Evolutionary conservation across 192 early-diverging fungal species (phyloP), one percentile per base, ranked within the genome.

Genomic region (Entrophospora sp.): DNA sequence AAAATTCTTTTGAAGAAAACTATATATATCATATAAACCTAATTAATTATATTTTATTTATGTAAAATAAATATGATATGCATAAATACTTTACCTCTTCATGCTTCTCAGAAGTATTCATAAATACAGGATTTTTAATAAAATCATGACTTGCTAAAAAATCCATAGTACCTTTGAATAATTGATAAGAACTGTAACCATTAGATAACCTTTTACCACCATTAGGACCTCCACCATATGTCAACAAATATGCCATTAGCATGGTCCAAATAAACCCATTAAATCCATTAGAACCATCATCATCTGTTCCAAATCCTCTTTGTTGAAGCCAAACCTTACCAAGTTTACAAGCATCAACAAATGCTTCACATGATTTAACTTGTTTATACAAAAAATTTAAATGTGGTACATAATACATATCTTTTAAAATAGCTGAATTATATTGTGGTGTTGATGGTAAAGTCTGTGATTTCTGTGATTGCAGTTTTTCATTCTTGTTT

Each of bases 211-310:
- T 85, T 74, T 83, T 87, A 7, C 76, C 75, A 43, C 74, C 83
- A 32, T 77, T 79, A 10, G 74, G 55, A 1, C 76, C 79, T 34
- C 79, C 83, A 18, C 78, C 74, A 52, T 88, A 72, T 55, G n/a
- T n/a, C n/a, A 98, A 72, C 45, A 98, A 76, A 69, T 89, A 95
- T 0, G 79, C 90, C 77, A 96, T 84, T n/a, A 95, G 52, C 91
- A 96, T 90, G 37, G 84, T 78, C 35, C 90, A 87, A 36, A 91
- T 61, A 73, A 96, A 98, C 27, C 87, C 91, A 61, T 69, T 86
- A 38, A 95, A 79, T 3, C 79, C 77, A 40, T 77, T 75, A 16
- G 48, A 67, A 8, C 57, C 69, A 18, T 71, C 62, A 9, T 75
- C 66, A 3, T 70, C 71, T 27, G 46, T 57, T 13, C 77, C 80